These are phyloP conservation scores for Penicillium sp. DNA, from an alignment of 2,329 filamentous ascomycete species.

Conservation along the genomic window DNA sequence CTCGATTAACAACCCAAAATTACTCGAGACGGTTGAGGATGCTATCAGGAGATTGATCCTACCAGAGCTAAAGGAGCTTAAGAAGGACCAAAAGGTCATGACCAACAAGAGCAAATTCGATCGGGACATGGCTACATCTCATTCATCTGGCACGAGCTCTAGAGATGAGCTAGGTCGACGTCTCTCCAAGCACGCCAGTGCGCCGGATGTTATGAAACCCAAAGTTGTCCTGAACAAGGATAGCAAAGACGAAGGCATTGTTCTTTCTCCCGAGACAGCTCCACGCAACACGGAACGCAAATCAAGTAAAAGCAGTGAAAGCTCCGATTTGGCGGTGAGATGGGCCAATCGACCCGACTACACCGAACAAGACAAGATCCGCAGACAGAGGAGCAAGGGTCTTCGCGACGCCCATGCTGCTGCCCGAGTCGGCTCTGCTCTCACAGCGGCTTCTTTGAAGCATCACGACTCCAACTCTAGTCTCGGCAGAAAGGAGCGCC, in stretches of 20 bases:
- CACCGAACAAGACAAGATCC: conserved; percentile 51
- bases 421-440: conserved; percentile 54
- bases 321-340: conserved; percentile 47
- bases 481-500: conserved; percentile 44
- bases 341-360: conserved; percentile 49
- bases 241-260: conserved; percentile 57
- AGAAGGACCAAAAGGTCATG: conserved; percentile 80
- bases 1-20: conserved; percentile 86
- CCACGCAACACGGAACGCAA: conserved; percentile 53
- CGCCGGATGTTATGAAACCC: conserved; percentile 60
- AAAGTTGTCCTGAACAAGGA: conserved; percentile 60
- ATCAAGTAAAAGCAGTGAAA: conserved; percentile 52
- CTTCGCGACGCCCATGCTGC: conserved; percentile 56
- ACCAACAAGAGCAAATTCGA: conserved; percentile 69
- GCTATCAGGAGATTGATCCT: conserved; percentile 86
- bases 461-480: conserved; percentile 65
- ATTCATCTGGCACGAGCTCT: conserved; percentile 54
- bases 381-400: conserved; percentile 55
- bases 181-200: conserved; percentile 60
- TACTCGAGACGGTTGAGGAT: conserved; percentile 89
- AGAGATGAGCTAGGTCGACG: conserved; percentile 55
- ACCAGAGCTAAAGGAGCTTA: conserved; percentile 86
- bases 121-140: conserved; percentile 60
- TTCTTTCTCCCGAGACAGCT: conserved; percentile 54
- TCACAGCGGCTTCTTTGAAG: conserved; percentile 62